Conservation (phyloP, 345 rosid species). For the Ceriops tagal region DNA sequence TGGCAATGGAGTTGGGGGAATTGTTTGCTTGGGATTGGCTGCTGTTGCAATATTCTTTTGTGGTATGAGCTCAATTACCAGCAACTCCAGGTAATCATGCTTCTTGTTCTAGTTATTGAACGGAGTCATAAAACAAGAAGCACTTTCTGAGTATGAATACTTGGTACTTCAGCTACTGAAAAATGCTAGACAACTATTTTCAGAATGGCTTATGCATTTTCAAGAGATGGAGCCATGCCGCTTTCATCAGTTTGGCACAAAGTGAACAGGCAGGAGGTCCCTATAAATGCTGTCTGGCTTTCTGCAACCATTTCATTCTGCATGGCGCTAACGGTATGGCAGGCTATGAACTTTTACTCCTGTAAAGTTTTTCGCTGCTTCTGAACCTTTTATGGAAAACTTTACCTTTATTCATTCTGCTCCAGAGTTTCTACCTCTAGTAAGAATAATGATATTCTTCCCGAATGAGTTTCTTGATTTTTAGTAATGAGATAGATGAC, state of each 20-base stretch:
- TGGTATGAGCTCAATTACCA: conserved; percentile 95
- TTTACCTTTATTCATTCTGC: conserved; percentile 54
- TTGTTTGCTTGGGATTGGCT: conserved; percentile 77
- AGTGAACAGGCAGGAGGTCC: conserved; percentile 84
- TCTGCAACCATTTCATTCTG: conserved; percentile 69
- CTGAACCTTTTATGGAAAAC: not conserved
- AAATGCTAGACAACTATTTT: conserved; percentile 2
- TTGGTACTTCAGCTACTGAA: conserved; percentile 1
- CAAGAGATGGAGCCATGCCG: conserved; percentile 98
- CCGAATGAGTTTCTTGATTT: no score
- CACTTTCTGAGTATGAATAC: not conserved
- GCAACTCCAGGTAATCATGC: conserved; percentile 72
- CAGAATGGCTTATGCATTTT: conserved; percentile 99
- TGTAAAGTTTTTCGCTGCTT: no score
- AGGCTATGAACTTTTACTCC: no score
- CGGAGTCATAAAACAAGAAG: not conserved
- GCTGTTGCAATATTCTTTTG: conserved; percentile 94
- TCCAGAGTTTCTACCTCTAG: conserved; percentile 14
- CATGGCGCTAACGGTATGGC: conserved; percentile 86
- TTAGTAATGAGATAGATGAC: no score
- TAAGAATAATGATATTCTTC: no score
- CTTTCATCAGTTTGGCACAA: conserved; percentile 76
- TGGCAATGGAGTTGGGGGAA: conserved; percentile 85
- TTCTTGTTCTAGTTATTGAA: not conserved
- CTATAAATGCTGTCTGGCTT: conserved; percentile 86